phyloP scores from a whole-genome alignment of 75 land plant genomes.

The Selaginella moellendorffii region DNA sequence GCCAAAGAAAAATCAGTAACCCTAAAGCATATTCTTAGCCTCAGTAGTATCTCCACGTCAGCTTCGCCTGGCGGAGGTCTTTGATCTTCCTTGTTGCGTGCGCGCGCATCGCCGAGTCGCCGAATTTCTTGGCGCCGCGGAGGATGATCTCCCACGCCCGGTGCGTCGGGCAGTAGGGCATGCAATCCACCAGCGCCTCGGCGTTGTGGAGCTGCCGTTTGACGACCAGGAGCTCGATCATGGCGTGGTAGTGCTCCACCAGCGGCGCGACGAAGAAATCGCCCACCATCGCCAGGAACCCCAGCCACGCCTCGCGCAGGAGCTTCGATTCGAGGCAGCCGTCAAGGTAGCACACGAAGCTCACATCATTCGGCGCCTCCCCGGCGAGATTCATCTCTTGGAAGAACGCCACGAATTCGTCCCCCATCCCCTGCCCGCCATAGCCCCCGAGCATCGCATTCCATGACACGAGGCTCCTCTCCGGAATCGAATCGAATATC shows the following conservation, averaged over 20 bases:
- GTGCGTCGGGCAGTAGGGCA: background rate
- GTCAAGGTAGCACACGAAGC: background rate
- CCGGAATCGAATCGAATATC: background rate
- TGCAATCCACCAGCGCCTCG: background rate
- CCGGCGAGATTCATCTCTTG: background rate
- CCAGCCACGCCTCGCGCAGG: background rate
- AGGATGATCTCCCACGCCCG: background rate
- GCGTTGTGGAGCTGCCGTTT: background rate
- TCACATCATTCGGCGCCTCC: background rate
- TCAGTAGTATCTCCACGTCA: background rate
- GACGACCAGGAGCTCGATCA: background rate
- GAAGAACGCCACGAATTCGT: background rate
- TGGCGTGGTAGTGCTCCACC: background rate
- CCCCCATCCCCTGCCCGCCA: background rate
- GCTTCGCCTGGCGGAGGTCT: background rate
- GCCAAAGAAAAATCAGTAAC: no score
- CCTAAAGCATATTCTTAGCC: no score
- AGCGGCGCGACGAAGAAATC: background rate
- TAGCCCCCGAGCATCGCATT: slow-evolving; percentile 5
- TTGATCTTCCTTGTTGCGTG: background rate
- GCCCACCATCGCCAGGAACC: background rate
- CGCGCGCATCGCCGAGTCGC: background rate
- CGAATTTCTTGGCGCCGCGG: background rate
- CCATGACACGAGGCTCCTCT: slow-evolving; percentile 5
- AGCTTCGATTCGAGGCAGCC: background rate